A percentile compares a stretch with the other conserved stretches of the same genome.
phyloP scores from a whole-genome alignment of 768 basidiomycete genomes.

The Mycena kentingensis region DNA sequence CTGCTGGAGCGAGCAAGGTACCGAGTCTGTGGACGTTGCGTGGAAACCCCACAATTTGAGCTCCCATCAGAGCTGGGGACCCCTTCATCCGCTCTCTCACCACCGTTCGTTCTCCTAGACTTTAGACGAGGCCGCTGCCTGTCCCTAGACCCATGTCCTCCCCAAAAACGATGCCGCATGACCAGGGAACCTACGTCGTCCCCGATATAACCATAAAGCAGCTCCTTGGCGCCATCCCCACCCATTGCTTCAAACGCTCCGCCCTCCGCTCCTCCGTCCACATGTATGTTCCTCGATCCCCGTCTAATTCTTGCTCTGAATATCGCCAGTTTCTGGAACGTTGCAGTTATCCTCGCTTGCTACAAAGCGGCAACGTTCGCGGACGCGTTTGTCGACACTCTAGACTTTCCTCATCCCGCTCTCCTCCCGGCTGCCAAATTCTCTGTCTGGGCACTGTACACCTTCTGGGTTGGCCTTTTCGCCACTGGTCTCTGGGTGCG shows the following conservation, averaged over 20 bases:
- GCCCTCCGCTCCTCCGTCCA: slow-evolving; percentile 77
- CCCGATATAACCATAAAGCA: slow-evolving; percentile 90
- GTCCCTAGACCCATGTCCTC: slow-evolving; percentile 8
- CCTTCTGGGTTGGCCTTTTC: slow-evolving; percentile 81
- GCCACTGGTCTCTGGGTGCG: slow-evolving; percentile 78
- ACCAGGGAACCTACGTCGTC: slow-evolving; percentile 66
- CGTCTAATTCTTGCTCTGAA: slow-evolving; percentile 2
- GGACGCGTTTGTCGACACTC: slow-evolving; percentile 60
- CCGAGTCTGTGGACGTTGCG: neutral
- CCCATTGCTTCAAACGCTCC: slow-evolving; percentile 91
- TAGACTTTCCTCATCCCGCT: slow-evolving; percentile 59
- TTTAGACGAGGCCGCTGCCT: neutral
- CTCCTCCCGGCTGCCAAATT: slow-evolving; percentile 65
- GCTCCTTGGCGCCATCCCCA: slow-evolving; percentile 79
- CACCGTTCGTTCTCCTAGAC: neutral
- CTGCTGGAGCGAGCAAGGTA: too few species aligned
- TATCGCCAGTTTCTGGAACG: slow-evolving; percentile 68
- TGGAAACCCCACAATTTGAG: neutral
- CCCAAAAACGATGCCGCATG: slow-evolving; percentile 24
- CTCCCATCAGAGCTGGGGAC: neutral
- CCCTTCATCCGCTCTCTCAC: neutral
- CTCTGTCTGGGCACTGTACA: slow-evolving; percentile 78
- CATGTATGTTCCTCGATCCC: slow-evolving; percentile 52
- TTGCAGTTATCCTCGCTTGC: slow-evolving; percentile 63
- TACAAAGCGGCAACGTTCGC: slow-evolving; percentile 69